Base-by-base conservation (phyloP, 1,284 basidiomycete species). In the Peniophora sp. region DNA sequence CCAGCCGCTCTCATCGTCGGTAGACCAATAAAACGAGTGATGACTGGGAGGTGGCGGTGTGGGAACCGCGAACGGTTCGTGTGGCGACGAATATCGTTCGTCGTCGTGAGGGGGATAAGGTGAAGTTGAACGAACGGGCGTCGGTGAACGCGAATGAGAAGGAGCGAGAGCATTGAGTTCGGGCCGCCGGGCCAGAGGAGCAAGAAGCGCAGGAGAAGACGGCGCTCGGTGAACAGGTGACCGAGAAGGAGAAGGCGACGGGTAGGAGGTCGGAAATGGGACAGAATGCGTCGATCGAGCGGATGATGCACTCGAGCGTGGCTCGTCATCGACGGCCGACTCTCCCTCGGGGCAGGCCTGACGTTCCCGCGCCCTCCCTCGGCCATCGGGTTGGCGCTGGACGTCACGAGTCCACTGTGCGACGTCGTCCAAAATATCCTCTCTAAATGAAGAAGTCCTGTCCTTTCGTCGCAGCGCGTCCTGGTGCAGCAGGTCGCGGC, bases 1-100 rank as follows among this genome's bases (percentile, higher is more conserved):
- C 82, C 85, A 87, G 43, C 74, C 75, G 10, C 82, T 85, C 52
- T 88, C 85, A 55, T 85, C 85, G 54, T 87, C 85, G 0, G 83
- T 85, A n/a, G 81, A 79, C 79, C 86, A 1, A 83, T 75, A 1
- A 82, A 84, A 53, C 69, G 64, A 62, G 3, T 10, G 54, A 45
- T 8, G 58, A 54, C 14, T 51, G 53, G n/a, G 50, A 45, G 3
- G 54, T 44, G 17, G 53, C 47, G 41, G 35, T 50, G 27, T 51
- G 41, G 27, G 54, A 36, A 62, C 55, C 42, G 69, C 67, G 12
- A 32, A 32, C 27, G 27, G 27, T 32, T 32, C 27, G 12, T 32
- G 27, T 32, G 27, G 27, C 27, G 27, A 32, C 27, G 27, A 32
- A 12, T 32, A 32, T 32, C 12, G 27, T 12, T 32, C 27, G 27